Base-by-base conservation (phyloP, 495 filamentous ascomycete species). In the Aspergillus bridgeri region DNA sequence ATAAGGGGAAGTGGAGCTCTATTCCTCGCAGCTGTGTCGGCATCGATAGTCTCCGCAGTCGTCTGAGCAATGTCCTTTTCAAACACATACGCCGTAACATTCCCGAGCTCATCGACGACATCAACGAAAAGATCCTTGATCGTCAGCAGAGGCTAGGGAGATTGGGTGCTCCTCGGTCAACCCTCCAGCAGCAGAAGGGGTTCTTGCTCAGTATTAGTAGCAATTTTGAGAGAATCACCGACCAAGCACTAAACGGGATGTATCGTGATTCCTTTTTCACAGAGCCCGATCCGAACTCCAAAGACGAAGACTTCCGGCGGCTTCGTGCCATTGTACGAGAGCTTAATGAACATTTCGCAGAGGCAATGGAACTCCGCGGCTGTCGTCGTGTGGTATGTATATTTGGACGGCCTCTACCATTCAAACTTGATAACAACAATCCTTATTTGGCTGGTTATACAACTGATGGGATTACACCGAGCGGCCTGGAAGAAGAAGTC, bases 301-400 rank as follows among this genome's bases (percentile, higher is more conserved):
- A 25, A 3, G 51, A 21, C 11, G 20, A 45, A n/a, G 44, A 67
- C 17, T 42, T 50, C 42, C 80, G 83, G 55, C 81, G 83, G 9
- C 69, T 90, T 7, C 79, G 88, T 9, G 85, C 87, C 0, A 66
- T 82, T 0, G 69, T 88, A 20, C 83, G 87, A 42, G 78, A 83
- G 29, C 60, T 82, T 19, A 84, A 83, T 55, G 65, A 67, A n/a
- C 66, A 74, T 0, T 90, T 90, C 51, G 78, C 81, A 0, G 68
- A 79, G 11, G 63, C 76, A 0, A 80, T 90, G 58, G 27, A 60
- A 0, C 50, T 50, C 3, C 51, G 60, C 33, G 86, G 84, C 0
- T 75, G 81, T 45, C 57, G 60, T 3, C 66, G 71, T 9, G 22
- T 46, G 0, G 62, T 69, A n/a, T 13, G 22, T n/a, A 20, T 19